These are phyloP conservation scores for Pouteria campechiana DNA, from an alignment of 179 eudicot species.

Conservation along the genomic window DNA sequence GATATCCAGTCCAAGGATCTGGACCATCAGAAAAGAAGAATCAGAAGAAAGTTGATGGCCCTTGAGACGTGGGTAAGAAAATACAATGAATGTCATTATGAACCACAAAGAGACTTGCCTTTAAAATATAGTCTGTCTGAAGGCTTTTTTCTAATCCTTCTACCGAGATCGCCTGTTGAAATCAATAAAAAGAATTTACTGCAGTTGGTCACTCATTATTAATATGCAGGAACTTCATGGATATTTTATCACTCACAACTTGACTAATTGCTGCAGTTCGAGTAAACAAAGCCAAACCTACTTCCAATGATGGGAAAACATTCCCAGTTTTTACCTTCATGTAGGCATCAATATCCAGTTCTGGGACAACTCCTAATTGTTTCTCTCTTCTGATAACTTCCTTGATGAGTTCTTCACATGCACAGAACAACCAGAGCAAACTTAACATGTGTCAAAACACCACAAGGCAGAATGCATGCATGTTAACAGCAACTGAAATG, in stretches of 20 bases:
- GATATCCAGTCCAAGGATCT: slow-evolving; percentile 82
- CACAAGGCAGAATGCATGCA: too few relatives aligned
- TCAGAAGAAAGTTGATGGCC: too few relatives aligned
- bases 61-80: too few relatives aligned
- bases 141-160: slow-evolving; percentile 65
- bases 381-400: slow-evolving; percentile 81
- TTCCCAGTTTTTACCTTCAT: slow-evolving; percentile 56
- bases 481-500: too few relatives aligned
- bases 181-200: slow-evolving; percentile 1
- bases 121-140: slow-evolving; percentile 76
- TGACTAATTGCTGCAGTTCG: too few relatives aligned
- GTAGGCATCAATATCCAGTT: slow-evolving; percentile 74
- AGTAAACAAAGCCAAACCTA: too few relatives aligned
- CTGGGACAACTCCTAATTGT: slow-evolving; percentile 66
- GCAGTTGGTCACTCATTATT: too few relatives aligned
- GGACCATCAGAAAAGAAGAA: slow-evolving; percentile 4
- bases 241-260: too few relatives aligned
- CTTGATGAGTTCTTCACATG: slow-evolving; percentile 40
- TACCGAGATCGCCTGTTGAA: slow-evolving; percentile 53
- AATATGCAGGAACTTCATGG: too few relatives aligned
- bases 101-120: slow-evolving; percentile 24
- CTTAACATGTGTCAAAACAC: too few relatives aligned
- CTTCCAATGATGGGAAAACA: slow-evolving; percentile 8
- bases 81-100: too few relatives aligned
- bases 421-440: background rate